Evolutionary conservation across 2,329 filamentous ascomycete species (phyloP).

Genomic region (Macroventuria anomochaeta): DNA sequence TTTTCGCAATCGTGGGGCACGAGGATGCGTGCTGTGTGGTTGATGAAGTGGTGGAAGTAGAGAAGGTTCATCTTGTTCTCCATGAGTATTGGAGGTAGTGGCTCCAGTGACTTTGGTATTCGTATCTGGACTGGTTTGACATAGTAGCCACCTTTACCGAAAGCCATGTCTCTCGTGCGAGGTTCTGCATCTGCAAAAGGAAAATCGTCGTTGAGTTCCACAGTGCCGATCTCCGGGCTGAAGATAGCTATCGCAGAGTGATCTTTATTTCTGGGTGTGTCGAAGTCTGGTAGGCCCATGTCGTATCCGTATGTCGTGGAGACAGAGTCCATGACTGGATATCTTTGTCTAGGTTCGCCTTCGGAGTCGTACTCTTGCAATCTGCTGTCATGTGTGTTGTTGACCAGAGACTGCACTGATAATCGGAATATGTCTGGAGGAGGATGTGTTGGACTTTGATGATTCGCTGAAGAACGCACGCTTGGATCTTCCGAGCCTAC

Average conservation of each 20-base stretch:
- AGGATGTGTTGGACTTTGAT: slow-evolving; percentile 37
- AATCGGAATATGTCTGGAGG: slow-evolving; percentile 58
- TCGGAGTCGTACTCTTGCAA: slow-evolving; percentile 21
- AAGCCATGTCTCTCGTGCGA: slow-evolving; percentile 59
- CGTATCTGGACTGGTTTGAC: slow-evolving; percentile 70
- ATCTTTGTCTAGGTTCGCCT: slow-evolving; percentile 54
- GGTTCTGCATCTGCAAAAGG: slow-evolving; percentile 43
- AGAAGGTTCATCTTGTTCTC: slow-evolving; percentile 83
- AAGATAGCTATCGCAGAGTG: slow-evolving; percentile 64
- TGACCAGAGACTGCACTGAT: slow-evolving; percentile 70
- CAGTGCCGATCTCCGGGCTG: slow-evolving; percentile 40
- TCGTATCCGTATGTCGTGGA: slow-evolving; percentile 72
- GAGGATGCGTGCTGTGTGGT: slow-evolving; percentile 75
- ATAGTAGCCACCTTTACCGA: slow-evolving; percentile 72
- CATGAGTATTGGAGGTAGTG: slow-evolving; percentile 63
- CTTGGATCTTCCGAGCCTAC: slow-evolving; percentile 44
- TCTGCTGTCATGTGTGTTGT: slow-evolving; percentile 27
- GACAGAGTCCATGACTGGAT: slow-evolving; percentile 37
- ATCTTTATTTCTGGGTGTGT: slow-evolving; percentile 75
- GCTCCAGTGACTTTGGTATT: slow-evolving; percentile 64
- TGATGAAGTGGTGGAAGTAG: slow-evolving; percentile 76
- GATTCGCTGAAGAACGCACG: slow-evolving; percentile 26
- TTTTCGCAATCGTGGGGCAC: slow-evolving; percentile 67
- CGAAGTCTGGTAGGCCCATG: slow-evolving; percentile 71
- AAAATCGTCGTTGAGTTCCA: slow-evolving; percentile 44